phyloP scores from a whole-genome alignment of 345 rosid genomes.

The Acer yangbiense region DNA sequence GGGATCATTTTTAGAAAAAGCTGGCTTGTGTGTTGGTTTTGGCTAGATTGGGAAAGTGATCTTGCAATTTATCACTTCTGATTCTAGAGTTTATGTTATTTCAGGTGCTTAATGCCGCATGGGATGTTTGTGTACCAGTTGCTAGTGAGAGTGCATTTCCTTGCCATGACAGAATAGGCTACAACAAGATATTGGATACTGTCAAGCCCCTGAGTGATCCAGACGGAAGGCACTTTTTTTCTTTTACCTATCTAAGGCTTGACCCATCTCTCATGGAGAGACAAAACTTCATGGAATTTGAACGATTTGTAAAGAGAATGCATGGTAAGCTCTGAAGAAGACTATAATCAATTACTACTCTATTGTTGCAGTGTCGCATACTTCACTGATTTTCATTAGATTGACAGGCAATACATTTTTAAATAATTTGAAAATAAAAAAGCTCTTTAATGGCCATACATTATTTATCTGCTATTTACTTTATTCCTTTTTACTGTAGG shows the following conservation, averaged over 20 bases:
- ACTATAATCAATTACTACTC: neutral
- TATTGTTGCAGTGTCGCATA: neutral
- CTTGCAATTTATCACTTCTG: neutral
- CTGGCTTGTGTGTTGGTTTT: neutral
- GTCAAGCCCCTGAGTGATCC: constrained; percentile 85
- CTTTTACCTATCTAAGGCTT: constrained; percentile 83
- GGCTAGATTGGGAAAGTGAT: constrained; percentile 3
- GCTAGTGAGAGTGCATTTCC: constrained; percentile 76
- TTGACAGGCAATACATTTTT: neutral
- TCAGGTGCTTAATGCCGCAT: constrained; percentile 91
- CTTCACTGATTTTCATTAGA: neutral
- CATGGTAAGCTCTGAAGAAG: constrained; percentile 58
- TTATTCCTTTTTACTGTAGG: constrained; percentile 35
- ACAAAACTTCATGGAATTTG: constrained; percentile 73
- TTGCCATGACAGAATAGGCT: constrained; percentile 70
- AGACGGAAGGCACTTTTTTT: constrained; percentile 70
- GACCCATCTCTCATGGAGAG: constrained; percentile 74
- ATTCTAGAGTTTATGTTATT: neutral
- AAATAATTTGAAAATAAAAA: too few relatives aligned
- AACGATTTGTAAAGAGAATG: constrained; percentile 80
- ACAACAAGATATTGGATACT: constrained; percentile 74
- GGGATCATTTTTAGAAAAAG: neutral
- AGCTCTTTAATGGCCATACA: too few relatives aligned
- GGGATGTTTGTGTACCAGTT: constrained; percentile 68
- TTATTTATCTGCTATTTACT: neutral